phyloP scores from a whole-genome alignment of 352 stramenopile genomes.

The Thalassiosira hispida region DNA sequence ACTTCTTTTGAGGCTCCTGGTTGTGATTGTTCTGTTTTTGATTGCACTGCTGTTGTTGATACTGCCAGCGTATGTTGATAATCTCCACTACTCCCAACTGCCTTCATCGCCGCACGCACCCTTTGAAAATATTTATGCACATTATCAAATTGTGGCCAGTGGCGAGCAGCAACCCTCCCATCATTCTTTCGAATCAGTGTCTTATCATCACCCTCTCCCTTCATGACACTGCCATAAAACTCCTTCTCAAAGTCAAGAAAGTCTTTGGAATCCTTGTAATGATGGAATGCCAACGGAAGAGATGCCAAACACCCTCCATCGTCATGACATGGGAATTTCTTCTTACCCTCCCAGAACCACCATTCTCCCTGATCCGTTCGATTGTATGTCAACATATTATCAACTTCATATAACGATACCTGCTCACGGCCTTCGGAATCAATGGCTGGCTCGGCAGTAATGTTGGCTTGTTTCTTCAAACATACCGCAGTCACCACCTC shows the following conservation, averaged over 20 bases:
- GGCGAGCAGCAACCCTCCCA: background rate
- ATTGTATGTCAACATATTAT: slow-evolving; percentile 40
- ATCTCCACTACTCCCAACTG: background rate
- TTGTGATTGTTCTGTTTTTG: background rate
- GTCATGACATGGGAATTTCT: slow-evolving; percentile 43
- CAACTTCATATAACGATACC: slow-evolving; percentile 35
- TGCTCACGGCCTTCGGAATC: slow-evolving; percentile 35
- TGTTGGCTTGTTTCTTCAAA: slow-evolving; percentile 35
- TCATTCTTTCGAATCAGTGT: slow-evolving; percentile 17
- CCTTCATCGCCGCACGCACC: slow-evolving; percentile 42
- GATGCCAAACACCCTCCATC: slow-evolving; percentile 40
- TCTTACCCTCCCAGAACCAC: slow-evolving; percentile 56
- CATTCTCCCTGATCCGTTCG: slow-evolving; percentile 50
- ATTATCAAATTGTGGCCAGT: slow-evolving; percentile 26
- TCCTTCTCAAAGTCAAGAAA: slow-evolving; percentile 54
- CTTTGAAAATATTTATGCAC: slow-evolving; percentile 45
- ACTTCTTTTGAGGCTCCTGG: background rate
- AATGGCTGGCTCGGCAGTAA: slow-evolving; percentile 30
- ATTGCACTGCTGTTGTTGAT: no score
- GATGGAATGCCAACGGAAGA: slow-evolving; percentile 55
- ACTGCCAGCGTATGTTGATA: background rate
- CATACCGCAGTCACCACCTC: slow-evolving; percentile 54
- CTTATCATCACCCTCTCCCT: slow-evolving; percentile 7
- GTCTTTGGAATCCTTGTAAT: slow-evolving; percentile 30
- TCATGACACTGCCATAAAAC: slow-evolving; percentile 45